Percentiles rank a stretch among this genome's conserved stretches.
Conservation (phyloP, 768 basidiomycete genomes). For the Lyophyllum decastes region DNA sequence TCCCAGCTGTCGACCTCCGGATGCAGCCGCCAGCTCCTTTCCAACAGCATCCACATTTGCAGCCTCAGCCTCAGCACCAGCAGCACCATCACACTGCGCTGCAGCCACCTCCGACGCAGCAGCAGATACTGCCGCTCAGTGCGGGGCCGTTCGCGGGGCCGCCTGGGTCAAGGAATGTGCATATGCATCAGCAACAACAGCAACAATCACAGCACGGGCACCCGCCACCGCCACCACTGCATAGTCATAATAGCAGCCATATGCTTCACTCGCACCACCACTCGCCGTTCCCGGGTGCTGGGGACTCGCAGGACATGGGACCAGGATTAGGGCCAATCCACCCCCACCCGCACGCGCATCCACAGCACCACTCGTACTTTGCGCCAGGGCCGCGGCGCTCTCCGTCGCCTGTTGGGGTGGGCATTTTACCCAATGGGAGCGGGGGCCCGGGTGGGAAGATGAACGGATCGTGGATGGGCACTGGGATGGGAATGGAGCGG, state of each 20-base stretch:
- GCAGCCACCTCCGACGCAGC: conserved; percentile 7
- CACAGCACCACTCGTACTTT: conserved; percentile 10
- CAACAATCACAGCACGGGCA: conserved; percentile 8
- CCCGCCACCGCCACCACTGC: conserved; percentile 7
- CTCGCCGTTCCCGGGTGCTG: conserved; percentile 14
- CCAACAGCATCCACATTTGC: not conserved
- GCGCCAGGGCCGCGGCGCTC: conserved; percentile 30
- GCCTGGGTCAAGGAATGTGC: conserved; percentile 19
- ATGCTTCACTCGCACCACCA: conserved; percentile 15
- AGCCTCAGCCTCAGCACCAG: conserved; percentile 4
- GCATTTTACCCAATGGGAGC: conserved; percentile 29
- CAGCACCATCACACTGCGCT: conserved; percentile 10
- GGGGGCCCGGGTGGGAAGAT: conserved; percentile 23
- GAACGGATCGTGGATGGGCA: conserved; percentile 38
- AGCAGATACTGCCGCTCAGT: conserved; percentile 7
- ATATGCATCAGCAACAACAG: conserved; percentile 14
- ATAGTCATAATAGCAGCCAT: not conserved
- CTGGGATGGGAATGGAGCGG: conserved; percentile 29
- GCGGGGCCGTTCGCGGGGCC: conserved; percentile 8
- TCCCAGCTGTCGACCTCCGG: conserved; percentile 6
- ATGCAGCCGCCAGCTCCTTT: conserved; percentile 4
- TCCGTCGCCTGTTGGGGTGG: conserved; percentile 37
- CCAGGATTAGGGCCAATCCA: conserved; percentile 1
- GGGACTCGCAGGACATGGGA: conserved; percentile 6
- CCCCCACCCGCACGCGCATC: conserved; percentile 7